phyloP scores from a whole-genome alignment of 2,329 filamentous ascomycete species.

The Coniosporium tulheliwenetii region DNA sequence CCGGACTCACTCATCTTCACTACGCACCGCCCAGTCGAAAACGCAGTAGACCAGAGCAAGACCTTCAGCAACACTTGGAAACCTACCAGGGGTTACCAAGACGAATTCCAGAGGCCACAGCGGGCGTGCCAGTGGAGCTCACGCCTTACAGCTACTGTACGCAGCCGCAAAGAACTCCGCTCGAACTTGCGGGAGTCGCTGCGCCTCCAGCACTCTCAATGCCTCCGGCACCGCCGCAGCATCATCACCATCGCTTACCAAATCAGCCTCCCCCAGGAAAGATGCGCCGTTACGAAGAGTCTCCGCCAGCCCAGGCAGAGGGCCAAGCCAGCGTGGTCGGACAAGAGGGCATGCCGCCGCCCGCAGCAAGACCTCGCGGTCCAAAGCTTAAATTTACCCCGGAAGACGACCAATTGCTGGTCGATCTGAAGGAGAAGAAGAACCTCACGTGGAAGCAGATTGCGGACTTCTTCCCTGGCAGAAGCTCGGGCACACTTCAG shows the following conservation, averaged over 20 bases:
- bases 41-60: conserved; percentile 23
- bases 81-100: conserved; percentile 23
- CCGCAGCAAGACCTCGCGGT: conserved; percentile 64
- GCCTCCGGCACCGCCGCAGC: conserved; percentile 25
- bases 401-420: conserved; percentile 75
- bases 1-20: too few relatives aligned
- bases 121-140: conserved; percentile 22
- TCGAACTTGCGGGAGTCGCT: conserved; percentile 3
- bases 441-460: conserved; percentile 96
- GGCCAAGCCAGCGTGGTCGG: conserved; percentile 75
- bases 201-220: conserved; percentile 21
- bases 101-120: conserved; percentile 17
- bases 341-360: conserved; percentile 71
- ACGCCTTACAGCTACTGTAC: conserved; percentile 15
- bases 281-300: conserved; percentile 39
- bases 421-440: conserved; percentile 88
- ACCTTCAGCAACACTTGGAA: conserved; percentile 20
- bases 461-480: conserved; percentile 84
- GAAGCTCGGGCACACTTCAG: conserved; percentile 79
- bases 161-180: conserved; percentile 10
- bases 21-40: conserved; percentile 17
- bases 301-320: conserved; percentile 12
- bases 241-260: conserved; percentile 71
- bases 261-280: conserved; percentile 56
- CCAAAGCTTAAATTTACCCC: conserved; percentile 90